These are phyloP conservation scores for Nidularia sp. DNA, from an alignment of 768 basidiomycete species.

Conservation along the genomic window DNA sequence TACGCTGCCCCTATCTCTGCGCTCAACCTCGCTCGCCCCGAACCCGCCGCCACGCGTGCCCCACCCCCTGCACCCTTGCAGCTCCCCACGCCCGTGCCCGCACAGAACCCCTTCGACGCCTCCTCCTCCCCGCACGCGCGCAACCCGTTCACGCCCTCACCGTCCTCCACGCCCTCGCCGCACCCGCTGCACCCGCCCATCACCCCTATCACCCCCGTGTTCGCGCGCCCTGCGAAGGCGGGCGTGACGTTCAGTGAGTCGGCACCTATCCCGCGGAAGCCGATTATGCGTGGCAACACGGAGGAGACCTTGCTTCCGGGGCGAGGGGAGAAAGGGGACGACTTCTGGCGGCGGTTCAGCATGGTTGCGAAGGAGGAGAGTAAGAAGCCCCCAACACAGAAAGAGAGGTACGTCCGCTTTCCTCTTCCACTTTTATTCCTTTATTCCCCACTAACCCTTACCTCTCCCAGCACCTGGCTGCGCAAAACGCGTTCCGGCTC, in stretches of 20 bases:
- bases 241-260: constrained; percentile 41
- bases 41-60: constrained; percentile 33
- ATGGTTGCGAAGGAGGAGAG: constrained; percentile 74
- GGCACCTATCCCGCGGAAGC: constrained; percentile 24
- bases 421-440: background rate
- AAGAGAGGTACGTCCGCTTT: constrained; percentile 37
- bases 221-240: constrained; percentile 55
- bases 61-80: constrained; percentile 10
- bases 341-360: constrained; percentile 85
- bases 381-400: constrained; percentile 30
- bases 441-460: background rate
- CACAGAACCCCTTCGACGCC: constrained; percentile 19
- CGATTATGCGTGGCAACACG: constrained; percentile 63
- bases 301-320: constrained; percentile 67
- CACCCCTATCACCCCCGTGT: constrained; percentile 76
- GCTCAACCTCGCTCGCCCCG: constrained; percentile 52
- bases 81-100: constrained; percentile 5
- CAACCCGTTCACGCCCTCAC: constrained; percentile 11
- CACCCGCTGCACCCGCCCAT: constrained; percentile 75
- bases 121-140: background rate
- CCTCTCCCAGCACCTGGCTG: constrained; percentile 55
- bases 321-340: constrained; percentile 72
- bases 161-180: constrained; percentile 43
- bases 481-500: constrained; percentile 53
- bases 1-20: constrained; percentile 70